phyloP scores from a whole-genome alignment of 257 asterid species.

The Marsdenia floribunda region DNA sequence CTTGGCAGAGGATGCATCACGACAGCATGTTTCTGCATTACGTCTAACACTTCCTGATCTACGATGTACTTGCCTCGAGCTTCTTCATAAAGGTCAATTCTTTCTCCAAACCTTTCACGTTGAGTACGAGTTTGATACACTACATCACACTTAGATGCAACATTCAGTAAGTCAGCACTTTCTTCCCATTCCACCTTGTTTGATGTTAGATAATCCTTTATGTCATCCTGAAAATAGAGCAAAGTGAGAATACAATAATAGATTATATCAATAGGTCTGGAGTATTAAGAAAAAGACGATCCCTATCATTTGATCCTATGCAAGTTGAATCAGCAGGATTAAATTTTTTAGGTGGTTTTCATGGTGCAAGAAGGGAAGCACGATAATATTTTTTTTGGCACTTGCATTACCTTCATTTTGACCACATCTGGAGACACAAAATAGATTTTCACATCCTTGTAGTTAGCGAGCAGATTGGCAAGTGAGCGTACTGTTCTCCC shows the following conservation, averaged over 20 bases:
- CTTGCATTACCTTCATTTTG: slow-evolving; percentile 69
- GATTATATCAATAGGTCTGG: neutral
- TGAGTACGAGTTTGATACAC: slow-evolving; percentile 84
- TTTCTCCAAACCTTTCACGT: slow-evolving; percentile 76
- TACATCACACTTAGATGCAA: slow-evolving; percentile 89
- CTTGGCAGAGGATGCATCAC: slow-evolving; percentile 95
- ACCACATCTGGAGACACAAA: slow-evolving; percentile 86
- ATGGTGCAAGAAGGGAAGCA: neutral
- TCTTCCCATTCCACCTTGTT: slow-evolving; percentile 87
- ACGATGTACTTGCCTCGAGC: slow-evolving; percentile 91
- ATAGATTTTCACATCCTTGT: slow-evolving; percentile 71
- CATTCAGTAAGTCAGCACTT: slow-evolving; percentile 64
- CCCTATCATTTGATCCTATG: neutral
- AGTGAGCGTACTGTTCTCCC: slow-evolving; percentile 96
- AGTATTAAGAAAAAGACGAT: neutral
- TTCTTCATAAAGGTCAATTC: slow-evolving; percentile 68
- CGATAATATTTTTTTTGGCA: too few relatives aligned
- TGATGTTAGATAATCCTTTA: slow-evolving; percentile 79
- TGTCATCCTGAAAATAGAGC: slow-evolving; percentile 57
- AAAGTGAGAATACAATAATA: neutral
- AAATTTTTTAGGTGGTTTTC: neutral
- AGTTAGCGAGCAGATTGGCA: slow-evolving; percentile 75
- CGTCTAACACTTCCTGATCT: slow-evolving; percentile 41
- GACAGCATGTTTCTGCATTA: slow-evolving; percentile 87
- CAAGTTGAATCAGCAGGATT: neutral